Percentiles rank a stretch among this genome's conserved stretches.
phyloP scores from a whole-genome alignment of 345 rosid genomes.

The Erucastrum elatum region DNA sequence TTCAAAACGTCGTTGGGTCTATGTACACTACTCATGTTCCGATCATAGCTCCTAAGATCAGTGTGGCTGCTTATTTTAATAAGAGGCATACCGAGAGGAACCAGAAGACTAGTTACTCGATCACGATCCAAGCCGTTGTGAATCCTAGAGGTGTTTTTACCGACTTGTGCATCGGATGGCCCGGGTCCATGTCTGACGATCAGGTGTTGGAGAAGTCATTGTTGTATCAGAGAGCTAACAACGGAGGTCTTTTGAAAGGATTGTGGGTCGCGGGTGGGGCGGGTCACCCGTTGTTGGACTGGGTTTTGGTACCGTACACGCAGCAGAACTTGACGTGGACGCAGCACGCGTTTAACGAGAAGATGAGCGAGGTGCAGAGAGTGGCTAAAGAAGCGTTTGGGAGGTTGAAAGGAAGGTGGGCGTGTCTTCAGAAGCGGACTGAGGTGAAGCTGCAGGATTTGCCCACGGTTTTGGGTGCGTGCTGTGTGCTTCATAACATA shows the following conservation, averaged over 20 bases:
- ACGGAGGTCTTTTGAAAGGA: constrained; percentile 56
- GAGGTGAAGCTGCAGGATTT: constrained; percentile 77
- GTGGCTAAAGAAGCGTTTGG: constrained; percentile 65
- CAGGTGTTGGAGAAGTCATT: constrained; percentile 77
- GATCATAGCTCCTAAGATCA: constrained; percentile 74
- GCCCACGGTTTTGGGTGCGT: constrained; percentile 78
- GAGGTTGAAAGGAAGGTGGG: constrained; percentile 74
- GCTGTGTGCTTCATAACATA: constrained; percentile 77
- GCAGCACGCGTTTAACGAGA: constrained; percentile 78
- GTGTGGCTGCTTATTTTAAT: constrained; percentile 76
- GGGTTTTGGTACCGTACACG: constrained; percentile 77
- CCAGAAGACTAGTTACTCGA: constrained; percentile 70
- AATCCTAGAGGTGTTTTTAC: constrained; percentile 64
- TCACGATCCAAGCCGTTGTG: constrained; percentile 75
- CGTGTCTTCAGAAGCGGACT: constrained; percentile 75
- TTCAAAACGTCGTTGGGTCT: constrained; percentile 68
- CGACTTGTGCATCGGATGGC: constrained; percentile 90
- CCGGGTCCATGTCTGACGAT: constrained; percentile 82
- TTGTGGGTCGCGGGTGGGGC: constrained; percentile 71
- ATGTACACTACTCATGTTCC: constrained; percentile 84
- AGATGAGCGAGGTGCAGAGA: constrained; percentile 62
- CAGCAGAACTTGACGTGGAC: constrained; percentile 85
- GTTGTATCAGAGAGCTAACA: constrained; percentile 63
- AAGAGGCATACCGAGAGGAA: constrained; percentile 78
- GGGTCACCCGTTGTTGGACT: constrained; percentile 69